Evolutionary conservation across 257 asterid genomes (phyloP).

Genomic region (Euphrasia confusa): DNA sequence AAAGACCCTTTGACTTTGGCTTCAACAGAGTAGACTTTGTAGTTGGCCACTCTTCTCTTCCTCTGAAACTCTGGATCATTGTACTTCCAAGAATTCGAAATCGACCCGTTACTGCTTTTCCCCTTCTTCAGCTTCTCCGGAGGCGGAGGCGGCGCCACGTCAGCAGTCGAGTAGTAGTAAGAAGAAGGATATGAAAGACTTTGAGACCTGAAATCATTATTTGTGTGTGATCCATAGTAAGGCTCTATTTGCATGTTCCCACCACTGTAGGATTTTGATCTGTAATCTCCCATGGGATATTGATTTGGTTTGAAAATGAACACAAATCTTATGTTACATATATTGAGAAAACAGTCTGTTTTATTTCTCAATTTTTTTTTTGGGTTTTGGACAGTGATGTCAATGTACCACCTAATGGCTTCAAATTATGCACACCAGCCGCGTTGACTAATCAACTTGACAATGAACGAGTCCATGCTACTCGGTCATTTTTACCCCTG

Average conservation of each 20-base stretch:
- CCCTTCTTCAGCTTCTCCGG: slow-evolving; percentile 53
- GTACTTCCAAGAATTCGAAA: slow-evolving; percentile 42
- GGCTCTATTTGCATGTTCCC: slow-evolving; percentile 44
- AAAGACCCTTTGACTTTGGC: slow-evolving; percentile 80
- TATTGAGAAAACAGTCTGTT: neutral
- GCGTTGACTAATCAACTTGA: slow-evolving; percentile 17
- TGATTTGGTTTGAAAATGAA: neutral
- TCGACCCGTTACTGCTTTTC: slow-evolving; percentile 36
- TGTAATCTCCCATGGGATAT: slow-evolving; percentile 41
- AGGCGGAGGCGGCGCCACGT: slow-evolving; percentile 24
- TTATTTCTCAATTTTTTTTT: slow-evolving; percentile 20
- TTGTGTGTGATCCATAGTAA: slow-evolving; percentile 28
- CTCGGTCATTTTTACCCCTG: neutral
- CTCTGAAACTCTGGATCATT: slow-evolving; percentile 86
- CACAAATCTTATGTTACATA: too few relatives aligned
- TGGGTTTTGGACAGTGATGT: slow-evolving; percentile 14
- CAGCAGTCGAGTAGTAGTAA: slow-evolving; percentile 19
- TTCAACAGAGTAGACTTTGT: slow-evolving; percentile 81
- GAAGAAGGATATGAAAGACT: slow-evolving; percentile 41
- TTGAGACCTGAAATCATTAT: slow-evolving; percentile 48
- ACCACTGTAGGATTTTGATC: slow-evolving; percentile 30
- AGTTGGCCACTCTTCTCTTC: slow-evolving; percentile 82
- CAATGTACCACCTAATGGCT: neutral
- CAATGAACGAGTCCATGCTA: slow-evolving; percentile 12
- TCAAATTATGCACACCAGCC: slow-evolving; percentile 14